Evolutionary conservation across 768 basidiomycete species (phyloP).

Genomic region (Solioccasus polychromus): DNA sequence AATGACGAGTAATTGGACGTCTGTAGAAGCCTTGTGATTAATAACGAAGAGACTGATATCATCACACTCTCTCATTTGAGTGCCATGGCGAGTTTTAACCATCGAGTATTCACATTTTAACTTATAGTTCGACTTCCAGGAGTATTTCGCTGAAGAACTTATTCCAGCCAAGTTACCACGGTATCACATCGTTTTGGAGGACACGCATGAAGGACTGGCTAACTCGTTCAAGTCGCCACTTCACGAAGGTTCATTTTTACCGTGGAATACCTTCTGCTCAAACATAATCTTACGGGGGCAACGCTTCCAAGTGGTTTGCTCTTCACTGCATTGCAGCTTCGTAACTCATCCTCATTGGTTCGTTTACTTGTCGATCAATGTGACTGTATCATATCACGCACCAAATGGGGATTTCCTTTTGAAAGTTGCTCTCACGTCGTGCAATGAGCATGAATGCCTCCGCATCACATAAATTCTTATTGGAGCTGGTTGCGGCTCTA

Average conservation of each 20-base stretch:
- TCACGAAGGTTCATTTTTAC: slow-evolving; percentile 2
- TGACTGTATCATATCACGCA: no score
- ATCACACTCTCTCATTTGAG: slow-evolving; percentile 15
- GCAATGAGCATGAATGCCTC: slow-evolving; percentile 6
- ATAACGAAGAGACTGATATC: slow-evolving; percentile 9
- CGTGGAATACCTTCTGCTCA: background rate
- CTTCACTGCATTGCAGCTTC: no score
- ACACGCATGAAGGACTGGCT: slow-evolving; percentile 5
- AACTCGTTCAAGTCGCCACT: slow-evolving; percentile 8
- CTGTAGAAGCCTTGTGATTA: slow-evolving; percentile 8
- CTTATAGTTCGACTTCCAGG: background rate
- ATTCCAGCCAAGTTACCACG: background rate
- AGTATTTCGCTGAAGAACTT: slow-evolving; percentile 12
- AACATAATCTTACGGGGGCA: background rate
- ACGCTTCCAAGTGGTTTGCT: no score
- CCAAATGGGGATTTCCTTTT: slow-evolving; percentile 9
- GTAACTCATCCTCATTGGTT: background rate
- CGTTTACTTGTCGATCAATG: slow-evolving; percentile 9
- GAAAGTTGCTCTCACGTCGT: background rate
- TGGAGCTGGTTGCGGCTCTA: no score
- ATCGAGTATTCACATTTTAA: background rate
- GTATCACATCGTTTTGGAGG: slow-evolving; percentile 9
- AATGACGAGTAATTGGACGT: background rate
- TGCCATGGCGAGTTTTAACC: slow-evolving; percentile 5
- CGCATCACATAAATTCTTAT: background rate